Base-by-base conservation (phyloP, 139 green algal species). In the Spirogloea muscicola region DNA sequence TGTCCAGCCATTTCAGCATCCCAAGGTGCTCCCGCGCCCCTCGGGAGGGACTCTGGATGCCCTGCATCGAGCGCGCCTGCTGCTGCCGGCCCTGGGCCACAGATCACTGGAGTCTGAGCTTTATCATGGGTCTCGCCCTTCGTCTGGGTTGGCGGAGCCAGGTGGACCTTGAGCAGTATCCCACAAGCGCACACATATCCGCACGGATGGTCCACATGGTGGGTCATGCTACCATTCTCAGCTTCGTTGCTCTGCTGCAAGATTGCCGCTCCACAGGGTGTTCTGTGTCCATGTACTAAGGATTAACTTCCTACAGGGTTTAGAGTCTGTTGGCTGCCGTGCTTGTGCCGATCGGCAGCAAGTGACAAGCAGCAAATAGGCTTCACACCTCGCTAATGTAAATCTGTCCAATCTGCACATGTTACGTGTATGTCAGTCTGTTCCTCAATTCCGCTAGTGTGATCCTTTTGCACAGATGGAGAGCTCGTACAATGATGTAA, bases 141-240 rank as follows among this genome's bases (percentile, higher is more conserved):
- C 1, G n/a, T 31, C 37, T 68, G n/a, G 25, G 16, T 68, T 9
- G 55, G n/a, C n/a, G n/a, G n/a, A n/a, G n/a, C n/a, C 65, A 96
- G 58, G 51, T 94, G 1, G 87, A 93, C 33, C 71, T 97, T 46
- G 93, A 97, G 84, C 93, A 97, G 87, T 97, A 97, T 76, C 86
- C 93, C 13, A 97, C 93, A 6, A 84, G 88, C 0, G 63, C 92
- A 2, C 81, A 96, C 49, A 78, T 97, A 0, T 91, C 93, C 2
- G 83, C 91, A 0, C 74, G 84, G 1, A 86, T 97, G 81, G 84
- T 97, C 2, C 93, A 89, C 72, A 90, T 84, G 44, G 60, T 68
- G 13, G 9, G 55, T 38, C 9, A 27, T 13, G 13, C 13, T 10
- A 10, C 57, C 7, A 21, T 10, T 38, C 9, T 44, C 31, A 38